Conservation (phyloP, 2,329 filamentous ascomycete species). For the Nemania sp. region DNA sequence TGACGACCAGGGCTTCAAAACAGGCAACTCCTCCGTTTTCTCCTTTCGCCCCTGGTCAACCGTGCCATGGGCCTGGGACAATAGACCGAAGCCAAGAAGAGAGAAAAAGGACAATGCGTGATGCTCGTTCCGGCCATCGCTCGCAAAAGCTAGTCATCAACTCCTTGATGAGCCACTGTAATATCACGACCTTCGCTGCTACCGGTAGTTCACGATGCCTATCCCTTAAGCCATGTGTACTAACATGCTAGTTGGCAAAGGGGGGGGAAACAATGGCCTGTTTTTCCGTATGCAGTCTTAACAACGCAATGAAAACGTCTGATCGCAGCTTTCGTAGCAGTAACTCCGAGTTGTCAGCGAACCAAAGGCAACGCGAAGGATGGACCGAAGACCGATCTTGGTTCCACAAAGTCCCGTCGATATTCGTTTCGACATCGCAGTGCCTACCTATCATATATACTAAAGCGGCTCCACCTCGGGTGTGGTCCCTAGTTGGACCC, state of each 20-base stretch:
- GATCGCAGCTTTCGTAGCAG: too few relatives aligned
- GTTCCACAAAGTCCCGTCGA: slow-evolving; percentile 1
- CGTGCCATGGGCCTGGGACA: slow-evolving; percentile 24
- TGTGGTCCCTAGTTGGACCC: slow-evolving; percentile 10
- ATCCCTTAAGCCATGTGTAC: too few relatives aligned
- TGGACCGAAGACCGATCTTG: slow-evolving; percentile 6
- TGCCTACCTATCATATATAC: neutral
- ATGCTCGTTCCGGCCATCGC: neutral
- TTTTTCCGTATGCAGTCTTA: too few relatives aligned
- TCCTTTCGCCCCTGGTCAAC: slow-evolving; percentile 6
- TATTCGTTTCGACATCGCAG: slow-evolving; percentile 2
- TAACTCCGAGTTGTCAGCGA: neutral
- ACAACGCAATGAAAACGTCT: too few relatives aligned
- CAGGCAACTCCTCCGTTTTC: slow-evolving; percentile 20
- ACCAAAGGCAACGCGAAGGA: neutral
- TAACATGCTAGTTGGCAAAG: too few relatives aligned
- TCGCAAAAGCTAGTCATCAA: neutral
- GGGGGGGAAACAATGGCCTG: too few relatives aligned
- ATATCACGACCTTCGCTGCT: too few relatives aligned
- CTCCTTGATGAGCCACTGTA: slow-evolving; percentile 4
- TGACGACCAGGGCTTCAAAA: slow-evolving; percentile 11
- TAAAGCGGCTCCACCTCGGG: slow-evolving; percentile 4
- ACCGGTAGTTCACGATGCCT: too few relatives aligned
- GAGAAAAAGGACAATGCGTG: neutral
- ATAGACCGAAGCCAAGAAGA: neutral